These are phyloP conservation scores for Tricholoma matsutake DNA, from an alignment of 768 basidiomycete species.

Conservation along the genomic window DNA sequence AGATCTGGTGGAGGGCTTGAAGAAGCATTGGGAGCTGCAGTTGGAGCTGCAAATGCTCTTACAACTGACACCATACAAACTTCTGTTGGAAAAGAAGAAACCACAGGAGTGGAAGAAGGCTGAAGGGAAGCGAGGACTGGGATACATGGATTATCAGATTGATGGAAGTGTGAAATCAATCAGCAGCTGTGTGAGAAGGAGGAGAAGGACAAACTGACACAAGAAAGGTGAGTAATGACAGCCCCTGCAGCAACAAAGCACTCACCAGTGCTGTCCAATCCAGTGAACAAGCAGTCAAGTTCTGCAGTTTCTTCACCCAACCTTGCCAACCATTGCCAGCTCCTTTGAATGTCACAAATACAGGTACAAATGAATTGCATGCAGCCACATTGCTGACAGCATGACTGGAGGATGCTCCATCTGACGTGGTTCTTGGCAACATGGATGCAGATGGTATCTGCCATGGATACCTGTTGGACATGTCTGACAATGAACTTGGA, in stretches of 20 bases:
- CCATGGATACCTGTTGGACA: background rate
- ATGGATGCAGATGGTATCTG: background rate
- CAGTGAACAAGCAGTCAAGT: background rate
- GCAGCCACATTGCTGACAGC: background rate
- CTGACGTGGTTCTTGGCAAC: background rate
- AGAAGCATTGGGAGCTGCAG: constrained; percentile 2
- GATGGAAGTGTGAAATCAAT: constrained; percentile 3
- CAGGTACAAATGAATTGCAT: background rate
- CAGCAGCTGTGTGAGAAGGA: constrained; percentile 14
- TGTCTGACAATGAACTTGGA: background rate
- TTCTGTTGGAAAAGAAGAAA: constrained; percentile 2
- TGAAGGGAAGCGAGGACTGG: constrained; percentile 9
- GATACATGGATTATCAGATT: constrained; percentile 9
- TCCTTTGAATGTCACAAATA: background rate
- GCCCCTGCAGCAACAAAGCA: background rate
- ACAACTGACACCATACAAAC: background rate
- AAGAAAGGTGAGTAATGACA: constrained; percentile 6
- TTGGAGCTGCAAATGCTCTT: background rate
- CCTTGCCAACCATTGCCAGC: no score
- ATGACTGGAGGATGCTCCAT: no score
- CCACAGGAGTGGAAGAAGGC: constrained; percentile 14
- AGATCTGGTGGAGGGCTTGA: constrained; percentile 2
- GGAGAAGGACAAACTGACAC: background rate
- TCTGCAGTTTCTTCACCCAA: background rate
- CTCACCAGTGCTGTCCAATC: background rate